Evolutionary conservation across 106 monocot genomes (phyloP), one percentile per base, ranked within the genome.

Genomic region (Apostasia ramifera): DNA sequence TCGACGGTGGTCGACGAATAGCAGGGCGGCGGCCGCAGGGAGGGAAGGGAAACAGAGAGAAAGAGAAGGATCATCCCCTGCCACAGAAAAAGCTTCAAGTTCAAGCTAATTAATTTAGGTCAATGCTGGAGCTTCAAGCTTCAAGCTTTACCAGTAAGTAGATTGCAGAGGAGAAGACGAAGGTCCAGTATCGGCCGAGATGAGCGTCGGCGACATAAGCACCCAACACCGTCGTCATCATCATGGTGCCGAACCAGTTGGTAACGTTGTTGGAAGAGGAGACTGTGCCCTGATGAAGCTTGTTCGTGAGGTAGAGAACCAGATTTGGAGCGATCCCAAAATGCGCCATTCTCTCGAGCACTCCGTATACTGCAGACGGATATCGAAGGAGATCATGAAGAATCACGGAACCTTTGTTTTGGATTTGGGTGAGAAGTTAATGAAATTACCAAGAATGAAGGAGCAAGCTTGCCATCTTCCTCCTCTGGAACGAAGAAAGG

Each of bases 261-360:
- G 83, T 88, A 7, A 88, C 87, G 45, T 81, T 88, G 64, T 84
- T 88, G 0, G 83, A 40, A 0, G 87, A 40, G 1, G 52, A 8
- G 0, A 88, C 83, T 0, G 75, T 83, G 38, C 81, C 83, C 48
- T 88, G 67, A 45, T 88, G 87, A 0, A 88, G 78, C 66, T 70
- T 78, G 1, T 53, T 71, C 0, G 77, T 84, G 39, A 88, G 37
- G 54, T 88, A 88, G 1, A 66, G 38, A 14, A 88, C 78, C 72
- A 88, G 61, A 53, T 88, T 88, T 40, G 81, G 69, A 2, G 77
- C 37, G 11, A 85, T 78, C 0, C 77, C 77, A 53, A 71, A 78
- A 51, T 78, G 81, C 0, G 87, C 78, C 81, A 84, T 83, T 73
- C 87, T 83, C 81, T 84, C 87, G 66, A 88, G 81, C 55, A 84